Base-by-base conservation (phyloP, 2,329 filamentous ascomycete species). In the Trematosphaeria pertusa region DNA sequence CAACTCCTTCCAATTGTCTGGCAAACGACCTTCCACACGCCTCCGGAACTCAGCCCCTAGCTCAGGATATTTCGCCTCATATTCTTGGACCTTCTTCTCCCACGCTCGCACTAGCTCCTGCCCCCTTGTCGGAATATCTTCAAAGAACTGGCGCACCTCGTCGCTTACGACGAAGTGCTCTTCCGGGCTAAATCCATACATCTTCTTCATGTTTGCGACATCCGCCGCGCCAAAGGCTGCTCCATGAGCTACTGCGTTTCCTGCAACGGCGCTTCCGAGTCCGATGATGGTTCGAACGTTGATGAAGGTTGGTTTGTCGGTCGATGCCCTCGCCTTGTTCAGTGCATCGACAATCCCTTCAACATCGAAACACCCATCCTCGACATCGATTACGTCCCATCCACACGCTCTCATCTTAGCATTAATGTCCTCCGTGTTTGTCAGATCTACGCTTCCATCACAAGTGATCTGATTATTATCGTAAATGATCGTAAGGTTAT, bases 381-480 rank as follows among this genome's bases (percentile, higher is more conserved):
- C 59, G 1, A 85, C 68, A 15, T 83, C 78, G 5, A 83, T 71
- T 1, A 84, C 80, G 15, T 83, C 58, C 79, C 80, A 85, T 3
- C 80, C 79, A 24, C 73, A 79, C 5, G 81, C 81, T 4, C 74
- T 68, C 81, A 84, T 83, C 65, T 84, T 85, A 5, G 73, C 65
- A 45, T 84, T 83, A 55, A 83, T 71, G 35, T 84, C 80, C 54
- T 85, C 62, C 3, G 73, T 79, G 54, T 79, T 81, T 3, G 73
- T 73, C 50, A 76, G 65, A 64, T 82, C 78, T 4, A 82, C 74
- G 1, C 73, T 75, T 0, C 81, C 81, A 49, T 83, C 81, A 54
- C 80, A 83, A 4, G 81, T 83, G 38, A 84, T 73, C 56, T 81
- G 77, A 63, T 84, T 84, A 65, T 84, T 83, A 55, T 84, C 81